These are phyloP conservation scores for Rhodotorula sp. DNA, from an alignment of 1,284 basidiomycete species.

Conservation along the genomic window DNA sequence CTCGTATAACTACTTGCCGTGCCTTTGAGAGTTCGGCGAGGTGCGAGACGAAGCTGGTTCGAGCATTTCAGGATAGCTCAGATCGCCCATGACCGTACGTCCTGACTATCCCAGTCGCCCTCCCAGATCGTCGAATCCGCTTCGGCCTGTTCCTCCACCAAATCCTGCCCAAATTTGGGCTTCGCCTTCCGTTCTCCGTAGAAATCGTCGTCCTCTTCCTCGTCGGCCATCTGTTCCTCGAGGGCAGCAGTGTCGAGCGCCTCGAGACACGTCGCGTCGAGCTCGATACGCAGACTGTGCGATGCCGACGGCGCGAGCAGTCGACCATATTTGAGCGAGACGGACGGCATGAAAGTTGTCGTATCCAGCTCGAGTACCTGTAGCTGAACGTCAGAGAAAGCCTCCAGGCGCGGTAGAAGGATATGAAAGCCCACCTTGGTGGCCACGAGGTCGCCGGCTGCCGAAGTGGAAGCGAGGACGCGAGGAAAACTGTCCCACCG, in stretches of 20 bases:
- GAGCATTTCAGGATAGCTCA: background rate
- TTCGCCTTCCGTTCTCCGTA: constrained; percentile 2
- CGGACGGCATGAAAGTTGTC: constrained; percentile 27
- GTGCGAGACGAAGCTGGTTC: too few species aligned
- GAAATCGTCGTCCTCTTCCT: background rate
- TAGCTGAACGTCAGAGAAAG: background rate
- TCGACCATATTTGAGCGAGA: constrained; percentile 40
- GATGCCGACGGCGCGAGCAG: constrained; percentile 13
- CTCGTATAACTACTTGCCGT: too few species aligned
- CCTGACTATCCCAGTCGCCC: constrained; percentile 31
- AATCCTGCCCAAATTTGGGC: constrained; percentile 36
- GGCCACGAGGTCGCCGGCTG: constrained; percentile 16
- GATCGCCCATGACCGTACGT: constrained; percentile 6
- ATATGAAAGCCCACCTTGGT: constrained; percentile 25
- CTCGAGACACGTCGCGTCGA: constrained; percentile 33
- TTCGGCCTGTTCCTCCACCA: constrained; percentile 5
- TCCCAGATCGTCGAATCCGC: constrained; percentile 27
- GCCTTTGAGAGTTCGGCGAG: too few species aligned
- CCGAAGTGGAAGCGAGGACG: background rate
- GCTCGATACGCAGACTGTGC: constrained; percentile 28
- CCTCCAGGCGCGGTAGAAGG: too few species aligned
- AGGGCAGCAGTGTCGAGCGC: background rate
- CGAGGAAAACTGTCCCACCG: background rate
- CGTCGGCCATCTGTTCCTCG: constrained; percentile 1
- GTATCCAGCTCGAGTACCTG: constrained; percentile 42